A percentile compares a stretch with the other conserved stretches of the same genome.
Evolutionary conservation across 208 protist species (phyloP).

Genomic region (Borovskyia barvae): DNA sequence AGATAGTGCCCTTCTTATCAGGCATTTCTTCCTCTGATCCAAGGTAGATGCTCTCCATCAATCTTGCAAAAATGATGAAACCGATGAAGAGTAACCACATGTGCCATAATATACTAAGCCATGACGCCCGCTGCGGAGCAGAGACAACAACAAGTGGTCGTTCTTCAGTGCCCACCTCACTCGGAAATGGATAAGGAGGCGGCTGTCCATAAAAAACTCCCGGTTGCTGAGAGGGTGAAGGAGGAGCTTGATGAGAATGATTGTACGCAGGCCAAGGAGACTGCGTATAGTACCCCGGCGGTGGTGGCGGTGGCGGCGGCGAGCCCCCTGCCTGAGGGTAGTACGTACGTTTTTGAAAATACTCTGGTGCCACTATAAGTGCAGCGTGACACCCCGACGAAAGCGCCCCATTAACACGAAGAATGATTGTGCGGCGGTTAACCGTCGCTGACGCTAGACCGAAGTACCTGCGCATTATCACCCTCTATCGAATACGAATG

Average conservation of each 20-base stretch:
- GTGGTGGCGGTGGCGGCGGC: slow-evolving; percentile 44
- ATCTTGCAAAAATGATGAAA: slow-evolving; percentile 52
- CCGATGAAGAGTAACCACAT: slow-evolving; percentile 72
- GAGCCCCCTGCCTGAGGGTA: slow-evolving; percentile 28
- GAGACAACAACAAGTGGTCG: slow-evolving; percentile 79
- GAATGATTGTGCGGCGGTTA: slow-evolving; percentile 17
- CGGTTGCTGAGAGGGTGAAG: slow-evolving; percentile 16
- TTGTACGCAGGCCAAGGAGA: slow-evolving; percentile 17
- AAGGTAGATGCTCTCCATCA: slow-evolving; percentile 28
- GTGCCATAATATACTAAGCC: slow-evolving; percentile 61
- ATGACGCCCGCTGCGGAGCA: slow-evolving; percentile 62
- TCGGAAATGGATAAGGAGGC: slow-evolving; percentile 17
- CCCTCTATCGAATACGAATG: too few species aligned
- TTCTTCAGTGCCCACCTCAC: slow-evolving; percentile 71
- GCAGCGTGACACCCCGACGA: slow-evolving; percentile 5
- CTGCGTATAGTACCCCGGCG: slow-evolving; percentile 21
- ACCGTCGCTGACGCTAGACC: slow-evolving; percentile 7
- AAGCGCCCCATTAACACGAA: slow-evolving; percentile 4
- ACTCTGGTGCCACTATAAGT: slow-evolving; percentile 26
- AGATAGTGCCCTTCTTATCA: slow-evolving; percentile 21
- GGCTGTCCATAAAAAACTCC: slow-evolving; percentile 10
- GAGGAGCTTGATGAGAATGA: slow-evolving; percentile 7
- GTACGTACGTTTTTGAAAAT: slow-evolving; percentile 30
- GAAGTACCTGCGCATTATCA: slow-evolving; percentile 20
- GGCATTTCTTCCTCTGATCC: slow-evolving; percentile 35